Percentiles rank a stretch among this genome's conserved stretches.
phyloP scores from a whole-genome alignment of 2,329 filamentous ascomycete genomes.

The Aspergillus texensis region DNA sequence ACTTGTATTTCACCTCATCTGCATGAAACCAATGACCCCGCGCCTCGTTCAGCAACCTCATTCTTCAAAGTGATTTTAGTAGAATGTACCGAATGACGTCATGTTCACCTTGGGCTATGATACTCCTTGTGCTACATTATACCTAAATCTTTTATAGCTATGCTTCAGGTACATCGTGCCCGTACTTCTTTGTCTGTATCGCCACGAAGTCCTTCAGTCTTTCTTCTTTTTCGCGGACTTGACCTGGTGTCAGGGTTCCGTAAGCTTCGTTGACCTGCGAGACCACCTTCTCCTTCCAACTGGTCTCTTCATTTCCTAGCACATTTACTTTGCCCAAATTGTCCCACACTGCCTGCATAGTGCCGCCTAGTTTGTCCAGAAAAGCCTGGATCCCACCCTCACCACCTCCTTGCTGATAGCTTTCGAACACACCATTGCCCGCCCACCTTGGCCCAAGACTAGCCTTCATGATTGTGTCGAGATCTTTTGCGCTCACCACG shows the following conservation, averaged over 20 bases:
- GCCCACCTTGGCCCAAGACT: constrained; percentile 60
- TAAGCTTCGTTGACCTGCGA: constrained; percentile 51
- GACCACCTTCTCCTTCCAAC: constrained; percentile 52
- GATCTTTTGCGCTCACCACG: constrained; percentile 55
- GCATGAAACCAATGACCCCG: too few relatives aligned
- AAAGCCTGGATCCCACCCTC: constrained; percentile 56
- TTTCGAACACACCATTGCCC: constrained; percentile 60
- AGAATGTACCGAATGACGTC: not conserved
- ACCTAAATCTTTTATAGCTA: not conserved
- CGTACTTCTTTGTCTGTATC: constrained; percentile 25
- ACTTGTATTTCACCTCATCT: too few relatives aligned
- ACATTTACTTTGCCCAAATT: constrained; percentile 44
- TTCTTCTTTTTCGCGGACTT: constrained; percentile 28
- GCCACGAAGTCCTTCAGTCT: constrained; percentile 29
- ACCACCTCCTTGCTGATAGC: constrained; percentile 62
- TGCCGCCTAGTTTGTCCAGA: constrained; percentile 59
- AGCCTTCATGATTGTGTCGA: constrained; percentile 56
- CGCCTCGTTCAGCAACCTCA: too few relatives aligned
- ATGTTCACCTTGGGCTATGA: not conserved
- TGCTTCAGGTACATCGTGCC: not conserved
- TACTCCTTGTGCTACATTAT: not conserved
- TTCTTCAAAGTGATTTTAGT: not conserved
- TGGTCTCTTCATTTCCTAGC: constrained; percentile 43
- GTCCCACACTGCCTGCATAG: constrained; percentile 58
- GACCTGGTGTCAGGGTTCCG: constrained; percentile 34